Base-by-base conservation (phyloP, 352 stramenopile species). In the Globisporangium splendens region DNA sequence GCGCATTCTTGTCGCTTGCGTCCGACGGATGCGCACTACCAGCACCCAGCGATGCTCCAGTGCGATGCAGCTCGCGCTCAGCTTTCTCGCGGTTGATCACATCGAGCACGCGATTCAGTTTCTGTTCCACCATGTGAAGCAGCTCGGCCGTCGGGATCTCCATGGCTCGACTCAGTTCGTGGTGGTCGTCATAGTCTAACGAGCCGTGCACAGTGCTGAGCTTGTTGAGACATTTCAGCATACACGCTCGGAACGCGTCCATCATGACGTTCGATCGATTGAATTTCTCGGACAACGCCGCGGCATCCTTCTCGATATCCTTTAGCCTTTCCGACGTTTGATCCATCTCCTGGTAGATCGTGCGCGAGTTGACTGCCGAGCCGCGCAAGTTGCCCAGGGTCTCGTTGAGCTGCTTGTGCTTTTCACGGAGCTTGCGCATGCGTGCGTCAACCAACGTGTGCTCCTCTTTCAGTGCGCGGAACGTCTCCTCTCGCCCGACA, bases 331-430 rank as follows among this genome's bases (percentile, higher is more conserved):
- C 83, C 7, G 79, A 82, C 3, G 83, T 91, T 35, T 89, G 74
- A 57, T 93, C 83, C 83, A 93, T 91, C 52, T 91, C 83, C 49
- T 93, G 83, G 65, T 93, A 93, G 46, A 90, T 86, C 15, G 79
- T 90, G 41, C 81, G 83, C n/a, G 83, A 84, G 55, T 91, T 93
- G 59, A 88, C 78, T 20, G 83, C 83, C 11, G 80, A 78, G 28
- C 78, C 74, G 22, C 83, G 80, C 55, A 91, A 62, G 0, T 79
- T 73, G 28, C 70, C 65, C 12, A 93, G 61, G 13, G 76, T 72
- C 50, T 91, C 80, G 54, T 89, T 83, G 6, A 93, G 66, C 39
- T 90, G 73, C 58, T 93, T 93, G 73, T 91, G 79, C 31, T 77
- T 79, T 46, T 91, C 83, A 12, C 79, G 70, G 0, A 93, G 69